These are phyloP conservation scores for Mycena filopes DNA, from an alignment of 768 basidiomycete species.

Conservation along the genomic window DNA sequence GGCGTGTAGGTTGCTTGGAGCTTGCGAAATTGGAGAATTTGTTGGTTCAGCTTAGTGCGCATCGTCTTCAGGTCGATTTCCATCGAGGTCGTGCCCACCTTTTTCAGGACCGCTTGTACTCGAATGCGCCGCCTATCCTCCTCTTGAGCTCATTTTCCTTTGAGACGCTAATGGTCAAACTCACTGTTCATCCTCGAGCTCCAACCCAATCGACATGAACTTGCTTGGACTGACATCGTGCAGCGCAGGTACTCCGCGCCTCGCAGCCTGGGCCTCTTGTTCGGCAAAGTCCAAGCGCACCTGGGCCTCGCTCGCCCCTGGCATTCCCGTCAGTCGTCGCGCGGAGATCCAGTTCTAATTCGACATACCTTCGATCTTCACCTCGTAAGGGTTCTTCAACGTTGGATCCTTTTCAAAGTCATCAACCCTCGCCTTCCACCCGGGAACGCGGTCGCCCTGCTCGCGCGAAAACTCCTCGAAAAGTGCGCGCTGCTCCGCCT, in stretches of 20 bases:
- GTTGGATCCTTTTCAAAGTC: neutral
- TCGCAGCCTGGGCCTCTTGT: no score
- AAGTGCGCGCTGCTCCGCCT: neutral
- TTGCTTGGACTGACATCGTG: no score
- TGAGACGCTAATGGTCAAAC: no score
- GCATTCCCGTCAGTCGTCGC: no score
- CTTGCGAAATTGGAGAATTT: neutral
- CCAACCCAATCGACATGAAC: no score
- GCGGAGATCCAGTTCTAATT: no score
- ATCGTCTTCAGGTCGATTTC: neutral
- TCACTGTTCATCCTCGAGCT: neutral
- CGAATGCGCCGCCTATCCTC: conserved; percentile 7
- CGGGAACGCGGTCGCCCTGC: neutral
- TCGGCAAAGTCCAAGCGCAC: neutral
- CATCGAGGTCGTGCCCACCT: neutral
- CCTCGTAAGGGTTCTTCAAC: neutral
- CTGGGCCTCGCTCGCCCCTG: neutral
- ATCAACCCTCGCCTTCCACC: neutral
- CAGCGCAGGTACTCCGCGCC: no score
- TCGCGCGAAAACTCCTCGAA: neutral
- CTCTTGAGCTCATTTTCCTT: no score
- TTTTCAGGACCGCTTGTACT: neutral
- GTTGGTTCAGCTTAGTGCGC: conserved; percentile 6
- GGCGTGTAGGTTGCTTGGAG: conserved; percentile 17
- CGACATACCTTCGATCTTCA: neutral